Percentiles rank a stretch among this genome's conserved stretches.
These are phyloP conservation scores for Phytopythium helicoides DNA, from an alignment of 352 stramenopile species.

Conservation along the genomic window DNA sequence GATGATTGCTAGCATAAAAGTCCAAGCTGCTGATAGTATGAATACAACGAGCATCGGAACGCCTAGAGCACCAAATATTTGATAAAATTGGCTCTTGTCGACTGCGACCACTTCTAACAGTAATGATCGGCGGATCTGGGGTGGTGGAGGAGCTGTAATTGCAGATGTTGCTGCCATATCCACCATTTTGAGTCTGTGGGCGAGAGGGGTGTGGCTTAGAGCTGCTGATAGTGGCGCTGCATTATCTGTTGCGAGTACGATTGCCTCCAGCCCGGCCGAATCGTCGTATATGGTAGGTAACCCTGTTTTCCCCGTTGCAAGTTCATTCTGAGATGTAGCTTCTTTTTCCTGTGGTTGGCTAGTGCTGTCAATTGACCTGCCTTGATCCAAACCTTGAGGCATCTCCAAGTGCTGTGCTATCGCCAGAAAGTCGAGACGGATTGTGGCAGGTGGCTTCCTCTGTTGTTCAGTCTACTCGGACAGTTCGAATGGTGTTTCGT, in stretches of 20 bases:
- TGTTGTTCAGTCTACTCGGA: too few species aligned
- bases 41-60: conserved; percentile 42
- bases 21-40: conserved; percentile 27
- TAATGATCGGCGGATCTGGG: background rate
- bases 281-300: too few species aligned
- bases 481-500: too few species aligned
- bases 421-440: too few species aligned
- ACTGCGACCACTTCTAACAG: background rate
- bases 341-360: too few species aligned
- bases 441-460: too few species aligned
- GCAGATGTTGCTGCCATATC: background rate
- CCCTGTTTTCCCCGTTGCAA: too few species aligned
- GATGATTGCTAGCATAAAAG: conserved; percentile 29
- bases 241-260: background rate
- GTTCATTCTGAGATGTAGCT: too few species aligned
- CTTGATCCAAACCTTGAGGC: too few species aligned
- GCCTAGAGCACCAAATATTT: conserved; percentile 36
- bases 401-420: too few species aligned
- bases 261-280: too few species aligned
- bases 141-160: background rate
- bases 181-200: background rate
- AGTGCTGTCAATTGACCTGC: too few species aligned
- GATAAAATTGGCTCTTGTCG: conserved; percentile 13
- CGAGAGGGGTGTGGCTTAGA: background rate
- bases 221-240: background rate